Conservation (phyloP, 306 rosid species). For the Lathyrus tuberosus region DNA sequence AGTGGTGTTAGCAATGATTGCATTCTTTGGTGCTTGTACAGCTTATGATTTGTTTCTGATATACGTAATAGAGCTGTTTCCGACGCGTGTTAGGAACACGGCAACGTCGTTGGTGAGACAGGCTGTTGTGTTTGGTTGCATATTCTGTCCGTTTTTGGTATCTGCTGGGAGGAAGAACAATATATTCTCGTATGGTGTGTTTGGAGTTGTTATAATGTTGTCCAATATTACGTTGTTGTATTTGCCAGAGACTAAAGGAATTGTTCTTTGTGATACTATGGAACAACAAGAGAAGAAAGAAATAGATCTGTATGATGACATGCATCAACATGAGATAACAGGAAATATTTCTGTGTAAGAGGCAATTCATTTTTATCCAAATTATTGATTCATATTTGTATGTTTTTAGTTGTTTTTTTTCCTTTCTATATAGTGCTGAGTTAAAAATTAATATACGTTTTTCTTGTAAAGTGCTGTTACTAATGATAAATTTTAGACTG, state of each 20-base stretch:
- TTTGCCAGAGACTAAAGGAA: constrained; percentile 40
- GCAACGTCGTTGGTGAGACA: constrained; percentile 45
- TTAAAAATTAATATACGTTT: no score
- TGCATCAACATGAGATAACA: not conserved
- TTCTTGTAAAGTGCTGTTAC: no score
- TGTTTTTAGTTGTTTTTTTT: no score
- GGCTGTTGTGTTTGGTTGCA: constrained; percentile 32
- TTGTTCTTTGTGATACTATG: constrained; percentile 29
- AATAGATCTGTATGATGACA: not conserved
- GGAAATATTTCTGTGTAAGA: no score
- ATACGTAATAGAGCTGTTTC: constrained; percentile 45
- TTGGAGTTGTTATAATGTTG: constrained; percentile 29
- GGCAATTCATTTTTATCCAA: no score
- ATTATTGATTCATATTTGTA: no score
- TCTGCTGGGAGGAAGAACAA: constrained; percentile 39
- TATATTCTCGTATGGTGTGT: constrained; percentile 34
- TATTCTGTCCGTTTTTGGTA: constrained; percentile 32
- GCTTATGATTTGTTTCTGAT: constrained; percentile 6
- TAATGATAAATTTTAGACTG: no score
- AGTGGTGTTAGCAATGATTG: constrained; percentile 40
- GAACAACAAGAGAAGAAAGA: constrained; percentile 30
- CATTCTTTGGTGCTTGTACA: constrained; percentile 38
- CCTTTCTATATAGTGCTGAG: no score
- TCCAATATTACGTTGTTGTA: constrained; percentile 19
- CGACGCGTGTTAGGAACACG: constrained; percentile 52